Percentiles rank a stretch among this genome's conserved stretches.
These are phyloP conservation scores for Cyberlindnera sargentensis DNA, from an alignment of 805 yeast genomes.

Conservation along the genomic window DNA sequence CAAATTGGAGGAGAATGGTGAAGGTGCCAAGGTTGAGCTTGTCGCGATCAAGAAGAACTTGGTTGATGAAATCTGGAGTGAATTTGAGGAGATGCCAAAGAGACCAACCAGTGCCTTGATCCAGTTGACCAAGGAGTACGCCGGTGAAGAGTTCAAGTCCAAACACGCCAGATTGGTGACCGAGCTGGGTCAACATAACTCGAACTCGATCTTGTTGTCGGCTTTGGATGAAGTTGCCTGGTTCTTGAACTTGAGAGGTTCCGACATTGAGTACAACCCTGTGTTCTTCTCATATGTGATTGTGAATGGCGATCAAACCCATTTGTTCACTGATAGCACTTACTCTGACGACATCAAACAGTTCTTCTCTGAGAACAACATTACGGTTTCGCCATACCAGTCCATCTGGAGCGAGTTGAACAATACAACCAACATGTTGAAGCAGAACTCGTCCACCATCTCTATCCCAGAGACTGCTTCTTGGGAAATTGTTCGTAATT, in stretches of 20 bases:
- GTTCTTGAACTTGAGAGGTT: slow-evolving; percentile 79
- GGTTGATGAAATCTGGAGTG: slow-evolving; percentile 67
- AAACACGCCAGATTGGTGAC: slow-evolving; percentile 47
- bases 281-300: slow-evolving; percentile 67
- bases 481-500: slow-evolving; percentile 58
- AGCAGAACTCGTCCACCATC: slow-evolving; percentile 25
- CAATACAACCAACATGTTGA: slow-evolving; percentile 15
- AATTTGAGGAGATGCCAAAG: slow-evolving; percentile 57
- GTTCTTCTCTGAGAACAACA: slow-evolving; percentile 37
- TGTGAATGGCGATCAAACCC: slow-evolving; percentile 36
- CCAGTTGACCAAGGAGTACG: slow-evolving; percentile 42
- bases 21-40: slow-evolving; percentile 35
- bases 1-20: slow-evolving; percentile 20
- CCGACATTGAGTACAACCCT: slow-evolving; percentile 80
- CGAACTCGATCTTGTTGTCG: slow-evolving; percentile 50
- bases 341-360: slow-evolving; percentile 30
- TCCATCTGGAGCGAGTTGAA: slow-evolving; percentile 53
- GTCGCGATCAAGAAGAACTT: slow-evolving; percentile 59
- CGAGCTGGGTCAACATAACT: slow-evolving; percentile 26
- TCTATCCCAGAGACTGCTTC: slow-evolving; percentile 52
- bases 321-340: slow-evolving; percentile 47
- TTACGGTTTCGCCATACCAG: slow-evolving; percentile 46
- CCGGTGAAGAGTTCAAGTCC: slow-evolving; percentile 57
- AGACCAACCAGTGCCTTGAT: slow-evolving; percentile 45
- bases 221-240: slow-evolving; percentile 88